A percentile compares a stretch with the other conserved stretches of the same genome.
Evolutionary conservation across 1,139 yeast genomes (phyloP).

Genomic region (Hemisphaericaspora lyxosophila): DNA sequence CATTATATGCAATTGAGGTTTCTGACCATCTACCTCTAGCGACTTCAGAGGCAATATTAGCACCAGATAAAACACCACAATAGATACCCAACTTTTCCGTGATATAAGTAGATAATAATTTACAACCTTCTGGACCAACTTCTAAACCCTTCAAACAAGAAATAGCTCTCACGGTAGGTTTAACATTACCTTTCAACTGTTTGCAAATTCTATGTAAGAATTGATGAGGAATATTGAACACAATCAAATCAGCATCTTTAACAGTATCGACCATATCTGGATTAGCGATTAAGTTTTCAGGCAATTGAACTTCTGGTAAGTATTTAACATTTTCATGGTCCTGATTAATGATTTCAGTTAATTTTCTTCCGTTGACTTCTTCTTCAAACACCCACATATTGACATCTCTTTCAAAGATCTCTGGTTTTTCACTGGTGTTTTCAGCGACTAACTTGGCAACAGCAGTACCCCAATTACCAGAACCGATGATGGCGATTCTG

Average conservation of each 20-base stretch:
- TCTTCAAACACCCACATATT: constrained; percentile 97
- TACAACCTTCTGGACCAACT: constrained; percentile 76
- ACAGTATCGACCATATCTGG: constrained; percentile 79
- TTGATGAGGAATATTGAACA: constrained; percentile 94
- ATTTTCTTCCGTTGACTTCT: constrained; percentile 61
- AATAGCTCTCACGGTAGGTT: constrained; percentile 72
- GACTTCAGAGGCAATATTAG: constrained; percentile 92
- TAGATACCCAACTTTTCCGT: constrained; percentile 74
- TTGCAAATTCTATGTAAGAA: constrained; percentile 71
- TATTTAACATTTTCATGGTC: constrained; percentile 88
- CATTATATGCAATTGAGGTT: constrained; percentile 86
- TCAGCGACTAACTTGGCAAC: constrained; percentile 93
- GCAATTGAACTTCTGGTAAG: constrained; percentile 78
- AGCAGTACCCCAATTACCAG: constrained; percentile 94
- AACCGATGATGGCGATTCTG: constrained; percentile 65
- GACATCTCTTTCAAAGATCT: constrained; percentile 65
- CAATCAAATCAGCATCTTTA: constrained; percentile 72
- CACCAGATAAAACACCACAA: constrained; percentile 95
- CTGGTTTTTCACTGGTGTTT: constrained; percentile 67
- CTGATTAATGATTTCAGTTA: constrained; percentile 84
- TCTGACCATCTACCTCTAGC: constrained; percentile 93
- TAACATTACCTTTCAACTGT: constrained; percentile 74
- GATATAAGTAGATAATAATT: constrained; percentile 72
- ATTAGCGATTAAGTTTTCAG: constrained; percentile 76
- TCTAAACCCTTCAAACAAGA: constrained; percentile 93